Evolutionary conservation across 169 alveolate genomes (phyloP), one percentile per base, ranked within the genome.

Genomic region (Eimeria sp.): DNA sequence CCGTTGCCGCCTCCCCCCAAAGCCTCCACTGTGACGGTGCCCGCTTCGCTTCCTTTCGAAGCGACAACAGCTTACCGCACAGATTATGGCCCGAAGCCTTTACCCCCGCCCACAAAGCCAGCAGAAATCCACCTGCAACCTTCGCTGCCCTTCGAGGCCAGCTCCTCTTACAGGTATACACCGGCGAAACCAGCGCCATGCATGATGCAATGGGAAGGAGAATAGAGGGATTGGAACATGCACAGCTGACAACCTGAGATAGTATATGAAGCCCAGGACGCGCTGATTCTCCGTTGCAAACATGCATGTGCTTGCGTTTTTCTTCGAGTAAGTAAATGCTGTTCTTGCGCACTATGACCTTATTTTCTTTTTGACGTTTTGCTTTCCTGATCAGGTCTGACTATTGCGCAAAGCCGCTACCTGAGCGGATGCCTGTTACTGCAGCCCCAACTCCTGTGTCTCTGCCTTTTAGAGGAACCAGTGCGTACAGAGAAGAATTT

Each of bases 341-440:
- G 61, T 9, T 54, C 16, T 58, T 25, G 7, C 67, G 5, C 67
- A 3, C 16, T 5, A 58, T 25, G 5, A 3, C 67, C 5, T 58
- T 9, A 14, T 58, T 14, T 13, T 14, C 67, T 14, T 58, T 13
- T 58, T 7, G 7, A 3, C 16, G 5, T 11, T 72, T 58, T 61
- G n/a, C 43, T 14, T 63, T 86, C 82, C 16, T 9, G 14, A 95
- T 95, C 63, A 94, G 98, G 54, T 94, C 97, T 16, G 97, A 97
- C 34, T 97, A 96, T 84, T 96, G 97, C n/a, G 94, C 98, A 13
- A 97, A 97, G 91, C 98, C 98, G 0, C 89, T 97, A 54, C 98
- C 97, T 16, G 76, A 58, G 51, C 78, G 95, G 16, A 95, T 94
- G 34, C 97, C 97, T 58, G 54, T 93, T n/a, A 78, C 72, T 30